Evolutionary conservation across 768 basidiomycete species (phyloP), one percentile per base, ranked within the genome.

Genomic region (Phylloporus sp.): DNA sequence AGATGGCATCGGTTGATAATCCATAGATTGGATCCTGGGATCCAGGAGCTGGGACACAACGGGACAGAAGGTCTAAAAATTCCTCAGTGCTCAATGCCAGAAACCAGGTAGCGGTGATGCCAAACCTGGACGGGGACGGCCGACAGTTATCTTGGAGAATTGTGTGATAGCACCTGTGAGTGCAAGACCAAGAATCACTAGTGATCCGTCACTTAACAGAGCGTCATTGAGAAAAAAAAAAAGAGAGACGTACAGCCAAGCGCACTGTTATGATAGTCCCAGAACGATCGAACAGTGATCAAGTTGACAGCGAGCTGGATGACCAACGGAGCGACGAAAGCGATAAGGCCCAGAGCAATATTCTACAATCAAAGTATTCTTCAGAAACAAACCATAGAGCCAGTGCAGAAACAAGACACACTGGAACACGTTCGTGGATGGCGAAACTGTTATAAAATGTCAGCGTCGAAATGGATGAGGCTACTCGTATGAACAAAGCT

Each of bases 81-180:
- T 11, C 26, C 7, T 53, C 22, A 42, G 37, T 38, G 15, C 17
- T 39, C 8, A 27, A 29, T 18, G 22, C 18, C 14, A 5, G 27
- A 9, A 14, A 24, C 14, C 22, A 27, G 5, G 7, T 5, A 2
- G 35, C 9, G 6, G 24, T 15, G 2, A 28, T 54, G 15, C 59
- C 48, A 51, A 37, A 83, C 89, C 90, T 51, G 92, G 93, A 14
- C 93, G 80, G 9, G 93, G 92, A 13, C 93, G 80, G 20, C 93
- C 93, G 35, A 94, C 93, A 2, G 84, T 85, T 33, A 90, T 69
- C 67, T 97, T 98, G 42, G 79, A 74, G 48, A 92, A 73, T 60
- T 95, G 87, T 1, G 95, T 96, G 42, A 94, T 69, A 18, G 82
- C 65, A 11, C 90, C 93, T 6, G 93, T 82, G 29, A 93, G 69